Evolutionary conservation across 2,329 filamentous ascomycete genomes (phyloP).

Genomic region (Aspergillus viridinutans): DNA sequence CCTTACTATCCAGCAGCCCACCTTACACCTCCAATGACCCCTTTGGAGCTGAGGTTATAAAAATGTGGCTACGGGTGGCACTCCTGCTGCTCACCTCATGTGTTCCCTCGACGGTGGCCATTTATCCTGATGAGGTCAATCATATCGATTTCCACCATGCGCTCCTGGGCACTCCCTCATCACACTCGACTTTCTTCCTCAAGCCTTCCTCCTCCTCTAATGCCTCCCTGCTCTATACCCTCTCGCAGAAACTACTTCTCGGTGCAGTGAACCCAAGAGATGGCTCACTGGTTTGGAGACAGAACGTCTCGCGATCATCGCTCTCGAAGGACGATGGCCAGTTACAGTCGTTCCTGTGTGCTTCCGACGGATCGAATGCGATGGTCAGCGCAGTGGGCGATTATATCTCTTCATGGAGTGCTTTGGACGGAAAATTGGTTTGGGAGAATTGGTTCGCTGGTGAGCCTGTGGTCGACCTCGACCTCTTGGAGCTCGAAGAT

Average conservation of each 20-base stretch:
- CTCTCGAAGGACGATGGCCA: constrained; percentile 13
- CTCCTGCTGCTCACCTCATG: constrained; percentile 40
- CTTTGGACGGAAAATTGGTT: constrained; percentile 69
- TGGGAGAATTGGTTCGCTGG: constrained; percentile 66
- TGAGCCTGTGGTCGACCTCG: constrained; percentile 49
- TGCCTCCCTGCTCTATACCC: constrained; percentile 84
- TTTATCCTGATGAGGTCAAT: constrained; percentile 88
- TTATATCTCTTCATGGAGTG: constrained; percentile 76
- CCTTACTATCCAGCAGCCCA: constrained; percentile 11
- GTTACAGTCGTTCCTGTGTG: constrained; percentile 51
- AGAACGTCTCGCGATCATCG: constrained; percentile 57
- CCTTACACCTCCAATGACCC: constrained; percentile 30
- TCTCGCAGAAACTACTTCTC: constrained; percentile 77
- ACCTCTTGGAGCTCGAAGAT: constrained; percentile 70
- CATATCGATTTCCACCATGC: constrained; percentile 90
- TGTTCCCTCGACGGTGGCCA: constrained; percentile 55
- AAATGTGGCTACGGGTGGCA: constrained; percentile 40
- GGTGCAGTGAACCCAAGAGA: constrained; percentile 87
- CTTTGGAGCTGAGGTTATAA: constrained; percentile 23
- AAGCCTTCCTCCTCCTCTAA: constrained; percentile 75
- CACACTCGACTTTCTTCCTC: constrained; percentile 90
- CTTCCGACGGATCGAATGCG: constrained; percentile 74
- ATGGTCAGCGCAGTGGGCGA: constrained; percentile 69
- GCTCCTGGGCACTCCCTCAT: constrained; percentile 76
- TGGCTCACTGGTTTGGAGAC: constrained; percentile 81